Evolutionary conservation across 176 grass and related monocot genomes (phyloP).

Genomic region (Hsuehochloa calcarea): DNA sequence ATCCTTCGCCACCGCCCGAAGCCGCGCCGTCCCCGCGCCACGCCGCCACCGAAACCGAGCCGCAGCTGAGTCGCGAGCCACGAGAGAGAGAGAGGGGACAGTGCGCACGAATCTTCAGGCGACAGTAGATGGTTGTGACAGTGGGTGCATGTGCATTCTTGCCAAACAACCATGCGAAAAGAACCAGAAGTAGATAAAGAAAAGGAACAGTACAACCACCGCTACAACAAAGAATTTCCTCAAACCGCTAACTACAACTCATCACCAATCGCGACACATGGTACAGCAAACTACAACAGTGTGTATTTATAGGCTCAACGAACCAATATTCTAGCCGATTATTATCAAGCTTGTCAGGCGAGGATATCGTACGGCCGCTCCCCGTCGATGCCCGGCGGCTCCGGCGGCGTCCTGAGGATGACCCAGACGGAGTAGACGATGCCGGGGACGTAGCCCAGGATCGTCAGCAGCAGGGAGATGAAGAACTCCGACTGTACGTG

Average conservation of each 20-base stretch:
- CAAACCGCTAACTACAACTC: constrained; percentile 2
- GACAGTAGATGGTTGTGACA: too few relatives aligned
- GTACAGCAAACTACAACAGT: constrained; percentile 1
- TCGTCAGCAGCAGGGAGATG: constrained; percentile 36
- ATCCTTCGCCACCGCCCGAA: too few relatives aligned
- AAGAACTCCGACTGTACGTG: constrained; percentile 46
- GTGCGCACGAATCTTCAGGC: not conserved
- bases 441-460: constrained; percentile 52
- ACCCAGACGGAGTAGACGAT: constrained; percentile 59
- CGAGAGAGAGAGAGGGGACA: too few relatives aligned
- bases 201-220: not conserved
- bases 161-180: not conserved
- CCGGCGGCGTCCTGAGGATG: constrained; percentile 49
- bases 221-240: not conserved
- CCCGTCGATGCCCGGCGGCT: constrained; percentile 50
- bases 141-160: too few relatives aligned
- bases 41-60: too few relatives aligned
- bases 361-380: constrained; percentile 50
- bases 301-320: not conserved
- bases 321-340: not conserved
- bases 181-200: not conserved
- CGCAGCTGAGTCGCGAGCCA: too few relatives aligned
- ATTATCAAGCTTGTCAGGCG: constrained; percentile 14
- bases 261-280: not conserved
- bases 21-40: too few relatives aligned